Percentiles rank a stretch among this genome's conserved stretches.
Evolutionary conservation across 164 flowering plant genomes (phyloP).

Genomic region (Santalum album): DNA sequence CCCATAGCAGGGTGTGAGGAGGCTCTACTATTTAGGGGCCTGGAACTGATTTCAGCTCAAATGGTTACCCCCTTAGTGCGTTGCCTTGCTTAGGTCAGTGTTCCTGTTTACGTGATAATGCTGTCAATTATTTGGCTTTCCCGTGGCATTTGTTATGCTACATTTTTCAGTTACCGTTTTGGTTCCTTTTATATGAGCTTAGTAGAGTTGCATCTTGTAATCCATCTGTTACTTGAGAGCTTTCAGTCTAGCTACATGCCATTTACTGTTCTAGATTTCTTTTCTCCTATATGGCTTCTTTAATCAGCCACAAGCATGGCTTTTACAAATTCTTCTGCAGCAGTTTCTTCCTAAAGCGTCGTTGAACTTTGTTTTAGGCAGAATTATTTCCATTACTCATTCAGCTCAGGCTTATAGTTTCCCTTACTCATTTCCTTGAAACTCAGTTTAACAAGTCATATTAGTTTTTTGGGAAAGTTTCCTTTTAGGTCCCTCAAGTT

Average conservation of each 20-base stretch:
- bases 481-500: too few species aligned
- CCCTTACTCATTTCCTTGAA: too few species aligned
- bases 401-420: too few species aligned
- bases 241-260: conserved; percentile 16
- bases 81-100: conserved; percentile 51
- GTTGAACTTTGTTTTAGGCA: neutral
- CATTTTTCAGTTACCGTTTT: conserved; percentile 14
- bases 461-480: too few species aligned
- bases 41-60: conserved; percentile 61
- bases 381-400: too few species aligned
- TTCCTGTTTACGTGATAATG: conserved; percentile 14
- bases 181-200: conserved; percentile 12
- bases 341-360: neutral
- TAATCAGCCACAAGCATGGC: neutral
- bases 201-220: neutral
- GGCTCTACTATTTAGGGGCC: conserved; percentile 51
- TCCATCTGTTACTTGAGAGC: neutral
- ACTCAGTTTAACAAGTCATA: too few species aligned
- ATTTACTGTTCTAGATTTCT: conserved; percentile 7
- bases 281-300: neutral
- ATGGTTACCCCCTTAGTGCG: conserved; percentile 41
- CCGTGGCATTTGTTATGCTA: conserved; percentile 26
- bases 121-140: conserved; percentile 21
- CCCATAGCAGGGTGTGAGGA: conserved; percentile 60
- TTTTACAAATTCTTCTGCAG: conserved; percentile 1